Conservation (phyloP, 106 monocot genomes). For the Dendrobium chrysotoxum region DNA sequence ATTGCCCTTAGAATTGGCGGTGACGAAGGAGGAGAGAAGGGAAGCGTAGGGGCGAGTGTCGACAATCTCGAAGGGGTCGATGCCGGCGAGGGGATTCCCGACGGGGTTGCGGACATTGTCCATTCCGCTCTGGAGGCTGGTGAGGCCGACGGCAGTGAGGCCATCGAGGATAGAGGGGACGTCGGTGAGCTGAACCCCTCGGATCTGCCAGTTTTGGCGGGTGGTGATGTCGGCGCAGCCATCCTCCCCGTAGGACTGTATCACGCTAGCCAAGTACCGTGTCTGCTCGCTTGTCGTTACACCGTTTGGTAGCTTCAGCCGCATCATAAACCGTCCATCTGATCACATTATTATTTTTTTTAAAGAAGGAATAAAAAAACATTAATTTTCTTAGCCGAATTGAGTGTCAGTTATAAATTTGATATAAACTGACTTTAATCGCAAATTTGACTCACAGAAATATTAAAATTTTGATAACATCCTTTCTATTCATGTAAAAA, state of each 20-base stretch:
- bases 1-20: slow-evolving; percentile 58
- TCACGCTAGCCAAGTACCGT: slow-evolving; percentile 66
- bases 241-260: slow-evolving; percentile 60
- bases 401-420: no score
- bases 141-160: slow-evolving; percentile 61
- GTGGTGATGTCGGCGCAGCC: slow-evolving; percentile 95
- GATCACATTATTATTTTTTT: no score
- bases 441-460: no score
- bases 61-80: slow-evolving; percentile 86
- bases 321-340: slow-evolving; percentile 99
- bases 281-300: slow-evolving; percentile 85
- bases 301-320: slow-evolving; percentile 92
- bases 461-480: no score
- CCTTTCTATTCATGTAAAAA: no score
- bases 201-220: slow-evolving; percentile 96
- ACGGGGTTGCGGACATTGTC: slow-evolving; percentile 97
- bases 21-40: slow-evolving; percentile 62
- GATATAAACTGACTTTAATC: no score
- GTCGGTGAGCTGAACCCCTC: slow-evolving; percentile 70
- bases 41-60: slow-evolving; percentile 78
- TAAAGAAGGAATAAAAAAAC: no score
- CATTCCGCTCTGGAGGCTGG: slow-evolving; percentile 94
- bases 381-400: no score
- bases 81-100: slow-evolving; percentile 84
- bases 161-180: slow-evolving; percentile 77